Evolutionary conservation across 169 alveolate genomes (phyloP), one percentile per base, ranked within the genome.

Genomic region (Babesia bigemina): DNA sequence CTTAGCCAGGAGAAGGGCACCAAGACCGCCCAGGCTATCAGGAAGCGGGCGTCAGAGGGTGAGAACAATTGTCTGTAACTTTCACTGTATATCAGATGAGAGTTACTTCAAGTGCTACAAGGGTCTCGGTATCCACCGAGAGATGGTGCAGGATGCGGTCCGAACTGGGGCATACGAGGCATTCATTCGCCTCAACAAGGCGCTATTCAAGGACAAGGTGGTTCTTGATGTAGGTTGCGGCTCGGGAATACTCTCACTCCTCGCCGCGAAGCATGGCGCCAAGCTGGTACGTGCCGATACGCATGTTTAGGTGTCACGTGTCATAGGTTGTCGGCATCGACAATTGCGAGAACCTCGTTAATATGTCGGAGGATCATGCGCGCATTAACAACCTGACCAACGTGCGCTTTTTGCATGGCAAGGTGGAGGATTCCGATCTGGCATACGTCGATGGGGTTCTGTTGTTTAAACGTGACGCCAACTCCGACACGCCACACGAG

Each of bases 191-290:
- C 70, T 89, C 48, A 84, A 84, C 70, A 65, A 70, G 26, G 69
- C 77, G 55, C 79, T 84, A n/a, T 95, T 95, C 86, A 75, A 91
- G 82, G 92, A 93, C 79, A 95, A 95, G 74, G 84, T 93, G 14
- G 99, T 98, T 0, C 82, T 98, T 22, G 99, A 98, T 83, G 94
- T 98, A 13, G 99, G 99, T 0, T 92, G 98, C 44, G 99, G 99
- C 19, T 95, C 99, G 2, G 99, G 99, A 14, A 96, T 98, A 42
- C 90, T 98, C 48, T 91, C 96, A 28, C 92, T 96, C 63, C 96
- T 98, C 85, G 99, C 99, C 42, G 97, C 99, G 33, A 81, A 85
- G 69, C 98, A 98, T 0, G 98, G 99, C 26, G 98, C 98, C 0
- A 87, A 88, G 59, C 96, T 95, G 77, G 99, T 97, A 19, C 93